These are phyloP conservation scores for Pichia sp. DNA, from an alignment of 1,139 yeast species.

Conservation along the genomic window DNA sequence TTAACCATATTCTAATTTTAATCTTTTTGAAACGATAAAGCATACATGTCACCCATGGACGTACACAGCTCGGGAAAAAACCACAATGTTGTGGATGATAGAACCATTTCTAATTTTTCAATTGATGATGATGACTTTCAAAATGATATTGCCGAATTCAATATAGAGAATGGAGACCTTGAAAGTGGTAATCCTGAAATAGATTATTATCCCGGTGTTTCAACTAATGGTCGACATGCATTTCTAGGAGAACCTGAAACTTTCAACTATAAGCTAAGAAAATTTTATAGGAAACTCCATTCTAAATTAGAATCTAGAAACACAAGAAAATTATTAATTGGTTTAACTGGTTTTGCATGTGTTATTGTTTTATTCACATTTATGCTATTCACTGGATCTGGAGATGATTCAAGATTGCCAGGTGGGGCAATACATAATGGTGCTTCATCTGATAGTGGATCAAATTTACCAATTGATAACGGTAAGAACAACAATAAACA, in stretches of 20 bases:
- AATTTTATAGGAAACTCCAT: not conserved
- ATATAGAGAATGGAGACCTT: constrained; percentile 5
- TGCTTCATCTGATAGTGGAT: not conserved
- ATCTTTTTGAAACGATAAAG: too few relatives aligned
- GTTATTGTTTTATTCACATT: constrained; percentile 8
- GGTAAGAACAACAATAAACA: not conserved
- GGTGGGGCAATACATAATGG: constrained; percentile 11
- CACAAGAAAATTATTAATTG: constrained; percentile 8
- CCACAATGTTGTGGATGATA: not conserved
- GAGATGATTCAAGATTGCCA: constrained; percentile 9
- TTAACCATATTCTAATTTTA: too few relatives aligned
- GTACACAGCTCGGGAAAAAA: not conserved
- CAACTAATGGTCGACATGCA: constrained; percentile 6
- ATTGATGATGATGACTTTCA: constrained; percentile 5
- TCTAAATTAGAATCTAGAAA: not conserved
- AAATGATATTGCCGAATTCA: not conserved
- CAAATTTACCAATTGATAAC: not conserved
- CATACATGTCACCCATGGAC: not conserved
- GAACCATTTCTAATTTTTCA: not conserved
- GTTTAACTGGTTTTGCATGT: constrained; percentile 1
- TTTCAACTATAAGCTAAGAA: not conserved
- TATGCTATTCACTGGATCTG: constrained; percentile 11
- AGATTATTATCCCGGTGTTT: constrained; percentile 13
- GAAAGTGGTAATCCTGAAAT: constrained; percentile 10
- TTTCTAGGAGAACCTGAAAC: constrained; percentile 10